Evolutionary conservation across 176 grass and related monocot genomes (phyloP), one percentile per base, ranked within the genome.

Genomic region (sorghum (Sorghum bicolor)): DNA sequence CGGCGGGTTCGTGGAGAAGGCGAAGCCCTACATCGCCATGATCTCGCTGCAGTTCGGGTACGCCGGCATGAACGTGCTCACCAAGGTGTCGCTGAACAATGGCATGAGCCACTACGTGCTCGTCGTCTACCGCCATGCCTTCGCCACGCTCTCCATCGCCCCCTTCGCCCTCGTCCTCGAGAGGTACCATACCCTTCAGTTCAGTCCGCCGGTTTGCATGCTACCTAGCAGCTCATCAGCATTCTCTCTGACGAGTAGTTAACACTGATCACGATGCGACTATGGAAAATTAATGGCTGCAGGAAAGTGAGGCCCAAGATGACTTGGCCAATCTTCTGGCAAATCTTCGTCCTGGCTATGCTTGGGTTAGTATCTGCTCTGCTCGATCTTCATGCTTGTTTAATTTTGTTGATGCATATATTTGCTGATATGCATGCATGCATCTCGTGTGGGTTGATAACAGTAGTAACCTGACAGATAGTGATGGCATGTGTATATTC

Each of bases 101-200:
- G 94, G 94, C 63, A 90, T 97, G 92, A 97, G 92, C 87, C 94
- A 97, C 61, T 94, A 97, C 67, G 94, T 94, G 15, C 90, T 97
- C 10, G 94, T 97, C 6, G 94, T 97, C 2, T 97, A 97, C 78
- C 94, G 94, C 8, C 92, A 97, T 33, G 92, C 95, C 72, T 89
- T 97, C 39, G 95, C 95, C 52, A 94, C 90, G 1, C 15, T 97
- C 55, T 85, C 78, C 80, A 91, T 97, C 38, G 95, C 95, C 53
- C 95, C 95, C 22, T 92, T 97, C 29, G 95, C 95, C 2, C 90
- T 97, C 19, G 6, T 94, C 24, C 79, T 97, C 10, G 92, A 97
- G 73, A 81, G 94, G 94, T 97, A 74, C 47, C 55, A 2, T 33
- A 34, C 34, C 22, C 7, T 15, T 70, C 68, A 43, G n/a, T 72